Evolutionary conservation across 176 grass and related monocot genomes (phyloP).

Genomic region (Microstegium vimineum): DNA sequence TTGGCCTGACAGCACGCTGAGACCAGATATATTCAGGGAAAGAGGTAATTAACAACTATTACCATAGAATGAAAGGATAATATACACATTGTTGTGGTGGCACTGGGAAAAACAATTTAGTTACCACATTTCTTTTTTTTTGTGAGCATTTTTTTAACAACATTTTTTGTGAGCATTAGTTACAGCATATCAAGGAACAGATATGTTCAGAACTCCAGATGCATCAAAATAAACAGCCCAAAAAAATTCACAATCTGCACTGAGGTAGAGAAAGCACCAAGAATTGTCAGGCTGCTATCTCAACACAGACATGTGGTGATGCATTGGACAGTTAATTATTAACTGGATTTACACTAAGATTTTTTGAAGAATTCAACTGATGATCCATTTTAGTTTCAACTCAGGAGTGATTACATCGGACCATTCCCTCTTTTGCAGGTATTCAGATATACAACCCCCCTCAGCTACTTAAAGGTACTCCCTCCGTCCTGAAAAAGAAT

Average conservation of each 20-base stretch:
- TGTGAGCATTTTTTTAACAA: no score
- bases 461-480: neutral
- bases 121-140: neutral
- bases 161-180: neutral
- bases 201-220: neutral
- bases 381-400: slow-evolving; percentile 12
- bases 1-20: slow-evolving; percentile 71
- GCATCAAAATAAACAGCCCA: neutral
- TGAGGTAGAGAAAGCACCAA: neutral
- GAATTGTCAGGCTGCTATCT: neutral
- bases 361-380: neutral
- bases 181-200: neutral
- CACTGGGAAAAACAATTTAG: neutral
- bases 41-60: neutral
- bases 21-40: neutral
- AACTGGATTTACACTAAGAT: neutral
- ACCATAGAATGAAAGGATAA: neutral
- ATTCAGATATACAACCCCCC: neutral
- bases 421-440: neutral
- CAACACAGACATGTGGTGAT: neutral
- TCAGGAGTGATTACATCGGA: neutral
- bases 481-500: neutral
- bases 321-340: neutral
- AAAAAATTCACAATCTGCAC: neutral
- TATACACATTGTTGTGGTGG: neutral